Percentiles rank a stretch among this genome's conserved stretches.
Conservation (phyloP, 164 flowering plant species). For the Warburgia ugandensis region DNA sequence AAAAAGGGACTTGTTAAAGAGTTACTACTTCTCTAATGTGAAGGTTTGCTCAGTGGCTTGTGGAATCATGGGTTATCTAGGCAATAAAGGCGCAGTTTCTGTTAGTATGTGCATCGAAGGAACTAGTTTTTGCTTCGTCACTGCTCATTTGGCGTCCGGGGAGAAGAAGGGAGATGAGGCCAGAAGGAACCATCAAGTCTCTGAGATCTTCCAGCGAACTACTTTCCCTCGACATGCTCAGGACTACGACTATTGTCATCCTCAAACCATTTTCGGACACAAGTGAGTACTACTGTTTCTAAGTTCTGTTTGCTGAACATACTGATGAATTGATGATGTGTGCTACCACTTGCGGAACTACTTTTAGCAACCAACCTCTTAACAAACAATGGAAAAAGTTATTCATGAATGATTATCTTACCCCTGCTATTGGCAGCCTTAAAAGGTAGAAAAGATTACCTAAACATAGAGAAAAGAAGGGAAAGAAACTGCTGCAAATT, state of each 20-base stretch:
- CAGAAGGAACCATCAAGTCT: slow-evolving; percentile 58
- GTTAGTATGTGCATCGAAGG: slow-evolving; percentile 68
- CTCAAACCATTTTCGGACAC: slow-evolving; percentile 66
- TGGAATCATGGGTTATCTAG: slow-evolving; percentile 77
- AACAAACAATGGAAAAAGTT: too few relatives aligned
- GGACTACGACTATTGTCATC: slow-evolving; percentile 28
- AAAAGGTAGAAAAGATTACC: too few relatives aligned
- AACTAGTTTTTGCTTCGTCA: slow-evolving; percentile 69
- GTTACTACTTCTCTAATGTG: slow-evolving; percentile 39
- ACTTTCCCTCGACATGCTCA: slow-evolving; percentile 39
- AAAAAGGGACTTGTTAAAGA: slow-evolving; percentile 38
- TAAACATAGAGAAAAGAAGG: too few relatives aligned
- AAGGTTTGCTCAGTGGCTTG: slow-evolving; percentile 63
- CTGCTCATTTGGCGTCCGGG: slow-evolving; percentile 72
- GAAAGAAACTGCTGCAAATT: not conserved
- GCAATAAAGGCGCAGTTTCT: slow-evolving; percentile 73
- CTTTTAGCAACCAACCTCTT: too few relatives aligned
- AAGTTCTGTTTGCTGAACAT: not conserved
- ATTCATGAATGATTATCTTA: too few relatives aligned
- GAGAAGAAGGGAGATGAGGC: slow-evolving; percentile 69
- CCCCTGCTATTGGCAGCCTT: too few relatives aligned
- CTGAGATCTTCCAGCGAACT: slow-evolving; percentile 63
- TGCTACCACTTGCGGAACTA: too few relatives aligned
- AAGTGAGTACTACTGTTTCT: slow-evolving; percentile 45
- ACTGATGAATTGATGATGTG: not conserved